These are phyloP conservation scores for Hypericum androsaemum DNA, from an alignment of 345 rosid species.

Conservation along the genomic window DNA sequence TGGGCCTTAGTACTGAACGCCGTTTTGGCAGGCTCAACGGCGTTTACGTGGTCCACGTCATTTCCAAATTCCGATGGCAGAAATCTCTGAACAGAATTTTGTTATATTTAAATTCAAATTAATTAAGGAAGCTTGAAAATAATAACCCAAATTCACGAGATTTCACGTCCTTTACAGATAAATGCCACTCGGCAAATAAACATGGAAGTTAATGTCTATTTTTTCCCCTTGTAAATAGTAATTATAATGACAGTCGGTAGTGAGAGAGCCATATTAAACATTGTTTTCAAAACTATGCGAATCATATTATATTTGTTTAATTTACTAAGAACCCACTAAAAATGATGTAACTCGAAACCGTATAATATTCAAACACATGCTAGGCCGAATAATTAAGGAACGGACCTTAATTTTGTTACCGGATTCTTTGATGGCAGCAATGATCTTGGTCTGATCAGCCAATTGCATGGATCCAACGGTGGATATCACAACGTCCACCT, in stretches of 20 bases:
- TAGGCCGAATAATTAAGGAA: too few species aligned
- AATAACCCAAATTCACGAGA: neutral
- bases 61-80: slow-evolving; percentile 23
- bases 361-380: too few species aligned
- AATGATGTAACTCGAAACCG: too few species aligned
- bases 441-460: slow-evolving; percentile 33
- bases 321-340: too few species aligned
- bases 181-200: neutral
- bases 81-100: slow-evolving; percentile 14
- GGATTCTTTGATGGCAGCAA: slow-evolving; percentile 43
- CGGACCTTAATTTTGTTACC: slow-evolving; percentile 36
- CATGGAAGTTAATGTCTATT: neutral
- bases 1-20: slow-evolving; percentile 15
- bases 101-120: too few species aligned
- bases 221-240: too few species aligned
- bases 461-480: slow-evolving; percentile 26
- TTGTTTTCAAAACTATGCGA: too few species aligned
- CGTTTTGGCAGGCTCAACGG: slow-evolving; percentile 22
- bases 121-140: too few species aligned
- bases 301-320: too few species aligned
- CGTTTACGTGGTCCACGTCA: slow-evolving; percentile 20
- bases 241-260: too few species aligned
- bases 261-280: too few species aligned
- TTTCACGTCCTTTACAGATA: too few species aligned
- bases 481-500: slow-evolving; percentile 47